phyloP scores from a whole-genome alignment of 78 protist species.

The Mastigamoeba balamuthi region DNA sequence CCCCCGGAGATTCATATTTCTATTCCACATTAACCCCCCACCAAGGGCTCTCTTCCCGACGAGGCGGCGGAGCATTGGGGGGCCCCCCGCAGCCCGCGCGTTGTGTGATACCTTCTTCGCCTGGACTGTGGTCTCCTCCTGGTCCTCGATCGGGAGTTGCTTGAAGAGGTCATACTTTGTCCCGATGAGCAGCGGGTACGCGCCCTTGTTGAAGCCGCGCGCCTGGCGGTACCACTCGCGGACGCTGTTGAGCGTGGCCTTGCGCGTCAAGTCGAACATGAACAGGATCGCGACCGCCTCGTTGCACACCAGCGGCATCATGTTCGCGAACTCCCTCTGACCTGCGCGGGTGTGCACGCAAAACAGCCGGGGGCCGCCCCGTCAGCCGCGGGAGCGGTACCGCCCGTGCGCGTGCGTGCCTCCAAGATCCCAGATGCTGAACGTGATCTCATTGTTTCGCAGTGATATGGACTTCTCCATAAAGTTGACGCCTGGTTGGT shows the following conservation, averaged over 20 bases:
- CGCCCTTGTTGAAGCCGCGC: slow-evolving; percentile 81
- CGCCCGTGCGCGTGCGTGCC: slow-evolving; percentile 27
- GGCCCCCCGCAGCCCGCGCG: no score
- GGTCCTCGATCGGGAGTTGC: slow-evolving; percentile 61
- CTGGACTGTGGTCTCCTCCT: slow-evolving; percentile 73
- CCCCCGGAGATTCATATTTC: no score
- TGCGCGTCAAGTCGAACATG: slow-evolving; percentile 92
- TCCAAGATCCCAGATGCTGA: slow-evolving; percentile 95
- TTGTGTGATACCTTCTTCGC: no score
- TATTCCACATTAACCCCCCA: no score
- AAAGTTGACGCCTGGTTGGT: slow-evolving; percentile 90
- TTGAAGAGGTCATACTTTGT: slow-evolving; percentile 87
- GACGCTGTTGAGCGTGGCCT: slow-evolving; percentile 73
- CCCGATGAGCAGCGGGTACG: slow-evolving; percentile 85
- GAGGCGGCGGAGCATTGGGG: no score
- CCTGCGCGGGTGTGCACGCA: slow-evolving; percentile 16
- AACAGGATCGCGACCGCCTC: slow-evolving; percentile 95
- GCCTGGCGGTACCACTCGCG: slow-evolving; percentile 94
- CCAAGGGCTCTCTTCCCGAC: no score
- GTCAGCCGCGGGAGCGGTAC: neutral
- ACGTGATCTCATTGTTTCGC: slow-evolving; percentile 78
- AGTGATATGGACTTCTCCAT: slow-evolving; percentile 88
- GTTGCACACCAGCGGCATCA: slow-evolving; percentile 93
- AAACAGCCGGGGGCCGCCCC: no score
- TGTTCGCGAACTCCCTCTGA: slow-evolving; percentile 83